These are phyloP conservation scores for Aspergillus oerlinghausenensis DNA, from an alignment of 2,329 filamentous ascomycete species.

Conservation along the genomic window DNA sequence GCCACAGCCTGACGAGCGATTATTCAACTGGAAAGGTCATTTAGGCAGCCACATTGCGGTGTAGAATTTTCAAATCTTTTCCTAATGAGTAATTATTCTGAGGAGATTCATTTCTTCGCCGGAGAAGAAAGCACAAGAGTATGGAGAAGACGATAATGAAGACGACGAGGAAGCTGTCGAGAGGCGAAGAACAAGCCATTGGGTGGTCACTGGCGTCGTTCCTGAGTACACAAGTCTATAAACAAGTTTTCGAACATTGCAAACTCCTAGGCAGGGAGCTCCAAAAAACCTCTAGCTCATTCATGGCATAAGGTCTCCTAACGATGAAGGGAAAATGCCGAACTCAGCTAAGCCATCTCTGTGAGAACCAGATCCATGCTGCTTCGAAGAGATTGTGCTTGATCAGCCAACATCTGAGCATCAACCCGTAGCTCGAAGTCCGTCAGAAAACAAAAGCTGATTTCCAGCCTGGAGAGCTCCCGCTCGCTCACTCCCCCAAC, in stretches of 20 bases:
- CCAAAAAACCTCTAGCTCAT: background rate
- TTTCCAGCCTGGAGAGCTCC: conserved; percentile 80
- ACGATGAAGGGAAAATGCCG: background rate
- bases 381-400: conserved; percentile 40
- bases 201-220: background rate
- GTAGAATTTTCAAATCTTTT: background rate
- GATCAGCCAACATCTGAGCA: conserved; percentile 50
- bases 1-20: background rate
- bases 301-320: background rate
- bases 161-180: background rate
- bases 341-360: background rate
- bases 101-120: background rate
- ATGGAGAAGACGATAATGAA: background rate
- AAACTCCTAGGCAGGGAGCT: background rate
- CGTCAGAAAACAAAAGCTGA: conserved; percentile 82
- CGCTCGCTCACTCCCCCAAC: conserved; percentile 81
- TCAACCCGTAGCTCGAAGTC: conserved; percentile 73
- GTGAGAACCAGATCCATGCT: conserved; percentile 1
- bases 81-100: background rate
- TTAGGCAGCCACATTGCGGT: background rate
- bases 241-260: background rate
- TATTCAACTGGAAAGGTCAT: background rate
- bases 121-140: background rate
- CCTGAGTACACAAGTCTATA: background rate
- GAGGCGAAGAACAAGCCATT: background rate